These are phyloP conservation scores for Westerdykella ornata DNA, from an alignment of 2,329 filamentous ascomycete genomes.

Conservation along the genomic window DNA sequence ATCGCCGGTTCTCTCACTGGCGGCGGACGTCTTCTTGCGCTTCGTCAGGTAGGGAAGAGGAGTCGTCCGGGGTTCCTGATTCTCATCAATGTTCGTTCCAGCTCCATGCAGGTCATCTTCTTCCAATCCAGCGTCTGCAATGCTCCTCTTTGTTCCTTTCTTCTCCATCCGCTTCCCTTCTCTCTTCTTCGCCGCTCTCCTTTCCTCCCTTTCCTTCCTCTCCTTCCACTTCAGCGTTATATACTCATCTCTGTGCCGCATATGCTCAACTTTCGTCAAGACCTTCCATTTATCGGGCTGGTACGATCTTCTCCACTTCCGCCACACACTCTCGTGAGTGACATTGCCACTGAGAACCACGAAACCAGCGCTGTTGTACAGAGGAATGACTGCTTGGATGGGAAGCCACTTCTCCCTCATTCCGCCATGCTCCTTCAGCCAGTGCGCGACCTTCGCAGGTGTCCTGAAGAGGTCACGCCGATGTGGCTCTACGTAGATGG, in stretches of 20 bases:
- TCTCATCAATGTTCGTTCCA: no score
- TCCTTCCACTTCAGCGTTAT: constrained; percentile 18
- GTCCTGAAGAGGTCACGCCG: constrained; percentile 24
- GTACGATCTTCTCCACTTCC: constrained; percentile 22
- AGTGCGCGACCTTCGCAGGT: constrained; percentile 26
- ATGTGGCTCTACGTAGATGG: constrained; percentile 36
- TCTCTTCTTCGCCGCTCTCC: not conserved
- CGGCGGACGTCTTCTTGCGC: no score
- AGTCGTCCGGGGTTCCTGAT: no score
- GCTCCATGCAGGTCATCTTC: no score
- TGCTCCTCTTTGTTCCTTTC: no score
- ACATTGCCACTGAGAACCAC: constrained; percentile 31
- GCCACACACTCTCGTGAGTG: constrained; percentile 25
- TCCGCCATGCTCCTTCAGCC: constrained; percentile 25
- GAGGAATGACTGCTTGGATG: constrained; percentile 27
- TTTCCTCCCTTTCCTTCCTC: constrained; percentile 1
- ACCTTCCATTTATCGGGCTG: constrained; percentile 31
- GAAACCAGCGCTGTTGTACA: constrained; percentile 20
- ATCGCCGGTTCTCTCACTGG: no score
- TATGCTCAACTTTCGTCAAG: constrained; percentile 33
- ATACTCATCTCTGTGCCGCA: constrained; percentile 28
- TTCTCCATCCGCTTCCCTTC: not conserved
- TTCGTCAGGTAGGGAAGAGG: no score
- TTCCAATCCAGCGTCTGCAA: no score
- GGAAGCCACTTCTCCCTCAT: constrained; percentile 30